Conservation (phyloP, 352 stramenopile species). For the Albugo laibachii region DNA sequence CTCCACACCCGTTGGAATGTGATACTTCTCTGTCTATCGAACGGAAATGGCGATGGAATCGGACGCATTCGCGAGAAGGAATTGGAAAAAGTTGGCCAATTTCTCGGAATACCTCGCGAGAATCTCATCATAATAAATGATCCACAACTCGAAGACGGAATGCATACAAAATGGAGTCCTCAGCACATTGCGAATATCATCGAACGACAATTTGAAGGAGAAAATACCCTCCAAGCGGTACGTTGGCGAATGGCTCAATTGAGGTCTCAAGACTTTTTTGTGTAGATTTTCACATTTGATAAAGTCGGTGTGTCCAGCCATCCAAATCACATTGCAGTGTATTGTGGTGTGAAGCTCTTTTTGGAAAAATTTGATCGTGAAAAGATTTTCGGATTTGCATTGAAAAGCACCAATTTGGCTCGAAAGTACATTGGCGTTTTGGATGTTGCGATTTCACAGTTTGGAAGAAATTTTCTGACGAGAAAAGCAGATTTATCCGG, state of each 20-base stretch:
- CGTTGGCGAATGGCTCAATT: neutral
- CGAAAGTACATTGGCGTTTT: conserved; percentile 80
- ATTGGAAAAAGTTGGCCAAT: conserved; percentile 27
- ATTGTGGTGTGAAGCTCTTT: conserved; percentile 30
- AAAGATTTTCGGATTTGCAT: conserved; percentile 16
- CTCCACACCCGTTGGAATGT: conserved; percentile 17
- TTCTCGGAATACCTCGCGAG: conserved; percentile 23
- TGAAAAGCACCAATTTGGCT: conserved; percentile 54
- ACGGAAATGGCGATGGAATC: conserved; percentile 83
- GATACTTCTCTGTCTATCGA: conserved; percentile 82
- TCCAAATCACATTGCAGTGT: conserved; percentile 80
- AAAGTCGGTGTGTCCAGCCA: conserved; percentile 84
- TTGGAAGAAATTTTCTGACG: no score
- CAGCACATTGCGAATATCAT: conserved; percentile 45
- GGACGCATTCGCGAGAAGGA: conserved; percentile 71
- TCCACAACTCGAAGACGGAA: conserved; percentile 69
- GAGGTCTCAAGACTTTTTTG: neutral
- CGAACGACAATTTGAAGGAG: conserved; percentile 22
- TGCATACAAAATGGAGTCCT: conserved; percentile 46
- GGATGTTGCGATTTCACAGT: conserved; percentile 19
- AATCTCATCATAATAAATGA: conserved; percentile 61
- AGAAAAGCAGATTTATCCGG: conserved; percentile 7
- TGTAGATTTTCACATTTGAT: conserved; percentile 88
- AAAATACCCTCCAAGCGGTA: conserved; percentile 38
- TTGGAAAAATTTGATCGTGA: conserved; percentile 23